A percentile compares a stretch with the other conserved stretches of the same genome.
Conservation (phyloP, 78 protist species). For the Chrysochromulina tobinii region DNA sequence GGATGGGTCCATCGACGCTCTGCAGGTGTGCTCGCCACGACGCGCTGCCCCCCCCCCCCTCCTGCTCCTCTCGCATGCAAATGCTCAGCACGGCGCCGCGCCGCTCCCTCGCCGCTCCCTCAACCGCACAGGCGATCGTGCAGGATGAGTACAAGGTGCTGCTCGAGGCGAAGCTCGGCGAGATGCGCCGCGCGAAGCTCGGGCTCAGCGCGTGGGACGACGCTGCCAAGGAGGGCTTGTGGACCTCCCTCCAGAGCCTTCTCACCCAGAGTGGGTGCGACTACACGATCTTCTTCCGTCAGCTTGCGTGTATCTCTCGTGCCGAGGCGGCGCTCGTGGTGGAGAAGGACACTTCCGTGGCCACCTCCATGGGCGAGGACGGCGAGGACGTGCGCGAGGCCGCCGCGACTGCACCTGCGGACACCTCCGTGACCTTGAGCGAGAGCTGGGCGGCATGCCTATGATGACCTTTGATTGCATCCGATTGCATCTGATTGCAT, state of each 20-base stretch:
- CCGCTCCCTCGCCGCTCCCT: too few species aligned
- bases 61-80: too few species aligned
- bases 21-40: neutral
- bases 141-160: neutral
- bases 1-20: neutral
- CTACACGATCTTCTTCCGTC: conserved; percentile 37
- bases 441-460: neutral
- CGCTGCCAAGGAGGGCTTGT: neutral
- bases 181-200: conserved; percentile 14
- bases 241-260: neutral
- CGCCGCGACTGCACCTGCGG: too few species aligned
- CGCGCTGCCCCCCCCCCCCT: too few species aligned
- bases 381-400: too few species aligned
- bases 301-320: neutral
- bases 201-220: neutral
- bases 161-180: neutral
- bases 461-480: too few species aligned
- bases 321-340: too few species aligned
- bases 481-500: too few species aligned
- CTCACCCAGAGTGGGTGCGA: neutral
- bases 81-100: too few species aligned
- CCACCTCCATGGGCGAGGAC: too few species aligned
- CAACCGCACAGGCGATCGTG: neutral
- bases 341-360: too few species aligned
- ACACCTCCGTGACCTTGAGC: too few species aligned